Conservation (phyloP, 1,284 basidiomycete genomes). For the Paramarasmius palmivorus region DNA sequence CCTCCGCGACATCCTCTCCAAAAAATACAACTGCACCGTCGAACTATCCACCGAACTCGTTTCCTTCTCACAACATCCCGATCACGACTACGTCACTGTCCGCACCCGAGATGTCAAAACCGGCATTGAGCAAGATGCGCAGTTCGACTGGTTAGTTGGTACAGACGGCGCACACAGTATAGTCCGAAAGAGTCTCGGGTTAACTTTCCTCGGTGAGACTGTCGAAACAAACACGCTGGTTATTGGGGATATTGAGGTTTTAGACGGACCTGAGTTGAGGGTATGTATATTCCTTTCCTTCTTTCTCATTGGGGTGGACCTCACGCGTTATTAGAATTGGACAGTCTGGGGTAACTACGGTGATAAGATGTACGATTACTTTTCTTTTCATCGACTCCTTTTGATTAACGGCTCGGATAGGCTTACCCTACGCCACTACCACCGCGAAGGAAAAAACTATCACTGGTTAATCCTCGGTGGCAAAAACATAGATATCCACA, state of each 20-base stretch:
- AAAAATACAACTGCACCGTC: slow-evolving; percentile 22
- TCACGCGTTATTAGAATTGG: not conserved
- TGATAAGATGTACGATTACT: not conserved
- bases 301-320: too few relatives aligned
- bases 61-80: slow-evolving; percentile 26
- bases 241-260: slow-evolving; percentile 26
- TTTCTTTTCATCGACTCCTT: not conserved
- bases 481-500: slow-evolving; percentile 27
- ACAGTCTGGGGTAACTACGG: not conserved
- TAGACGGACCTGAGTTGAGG: not conserved
- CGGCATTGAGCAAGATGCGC: slow-evolving; percentile 9
- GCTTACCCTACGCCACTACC: not conserved
- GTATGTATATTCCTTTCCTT: not conserved
- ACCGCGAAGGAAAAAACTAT: not conserved
- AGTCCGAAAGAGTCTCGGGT: slow-evolving; percentile 28
- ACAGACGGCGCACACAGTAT: slow-evolving; percentile 40
- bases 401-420: not conserved
- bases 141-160: slow-evolving; percentile 27
- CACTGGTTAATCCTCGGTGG: slow-evolving; percentile 21
- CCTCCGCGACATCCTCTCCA: slow-evolving; percentile 27
- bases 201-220: slow-evolving; percentile 33
- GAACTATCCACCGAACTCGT: slow-evolving; percentile 30
- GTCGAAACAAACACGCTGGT: slow-evolving; percentile 17
- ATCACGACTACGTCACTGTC: slow-evolving; percentile 14
- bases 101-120: slow-evolving; percentile 1